Evolutionary conservation across 495 filamentous ascomycete species (phyloP), one percentile per base, ranked within the genome.

Genomic region (Stereocaulon alpinum): DNA sequence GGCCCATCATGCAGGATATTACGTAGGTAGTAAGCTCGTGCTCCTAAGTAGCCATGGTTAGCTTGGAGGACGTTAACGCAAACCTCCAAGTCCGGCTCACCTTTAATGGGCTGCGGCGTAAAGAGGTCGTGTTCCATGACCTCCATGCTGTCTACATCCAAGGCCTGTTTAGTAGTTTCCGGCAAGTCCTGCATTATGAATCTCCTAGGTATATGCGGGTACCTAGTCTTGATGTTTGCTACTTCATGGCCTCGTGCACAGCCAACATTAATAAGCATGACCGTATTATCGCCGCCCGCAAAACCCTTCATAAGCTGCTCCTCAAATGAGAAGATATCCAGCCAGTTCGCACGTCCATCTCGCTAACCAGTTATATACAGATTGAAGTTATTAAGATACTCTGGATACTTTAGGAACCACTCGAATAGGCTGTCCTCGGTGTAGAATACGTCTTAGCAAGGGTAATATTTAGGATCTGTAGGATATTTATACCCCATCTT

Each of bases 241-340:
- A 72, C 72, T 48, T 82, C 77, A 27, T 83, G 76, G n/a, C 80
- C 81, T 32, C 75, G 67, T 2, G 76, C 70, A 41, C 82, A 78
- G 10, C 80, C 80, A 0, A 83, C 68, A 56, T 84, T 77, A 15
- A 84, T 77, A 34, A 80, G 71, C 40, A 80, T 62, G 62, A 58
- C 53, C 72, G 73, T 0, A 65, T 69, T 24, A 63, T 63, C 2
- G 75, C 44, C 18, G n/a, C 10, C 22, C 3, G 66, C 72, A 71
- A 77, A 56, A 2, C 12, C 18, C 1, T 27, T 40, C 10, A 44
- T 11, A 54, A 64, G 11, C n/a, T 43, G 49, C 22, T 55, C 42
- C 7, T 61, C 58, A 12, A 58, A 44, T 1, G 52, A 44, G 27
- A 47, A 64, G 22, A 61, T 32, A n/a, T 56, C 34, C 9, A 61